Evolutionary conservation across 352 stramenopile genomes (phyloP).

Genomic region (Globisporangium takayamanum): DNA sequence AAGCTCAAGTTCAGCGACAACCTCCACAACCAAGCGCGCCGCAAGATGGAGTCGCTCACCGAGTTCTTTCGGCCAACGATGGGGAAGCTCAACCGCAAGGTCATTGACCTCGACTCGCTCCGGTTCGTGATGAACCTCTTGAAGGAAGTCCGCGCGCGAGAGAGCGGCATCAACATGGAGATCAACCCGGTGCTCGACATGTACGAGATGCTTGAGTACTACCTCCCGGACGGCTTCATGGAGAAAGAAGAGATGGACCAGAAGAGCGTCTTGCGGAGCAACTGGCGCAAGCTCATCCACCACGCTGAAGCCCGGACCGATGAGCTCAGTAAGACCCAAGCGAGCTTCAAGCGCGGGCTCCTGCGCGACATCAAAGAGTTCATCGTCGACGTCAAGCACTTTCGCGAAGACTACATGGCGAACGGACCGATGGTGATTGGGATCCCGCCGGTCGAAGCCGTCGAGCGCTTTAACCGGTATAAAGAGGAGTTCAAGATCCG

Average conservation of each 20-base stretch:
- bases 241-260: conserved; percentile 99
- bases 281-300: conserved; percentile 96
- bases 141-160: conserved; percentile 94
- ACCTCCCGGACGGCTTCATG: conserved; percentile 94
- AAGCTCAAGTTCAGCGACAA: conserved; percentile 98
- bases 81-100: conserved; percentile 91
- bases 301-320: conserved; percentile 92
- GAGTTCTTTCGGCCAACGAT: conserved; percentile 95
- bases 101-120: conserved; percentile 95
- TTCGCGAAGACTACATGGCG: conserved; percentile 93
- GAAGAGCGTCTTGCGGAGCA: conserved; percentile 95
- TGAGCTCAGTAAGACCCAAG: conserved; percentile 94
- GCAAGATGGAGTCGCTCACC: conserved; percentile 92
- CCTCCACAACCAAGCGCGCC: conserved; percentile 90
- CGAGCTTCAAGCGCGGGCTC: conserved; percentile 93
- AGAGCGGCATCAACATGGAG: conserved; percentile 98
- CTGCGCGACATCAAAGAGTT: conserved; percentile 96
- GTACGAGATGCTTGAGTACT: conserved; percentile 97
- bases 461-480: conserved; percentile 96
- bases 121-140: conserved; percentile 97
- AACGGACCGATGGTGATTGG: conserved; percentile 98
- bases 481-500: conserved; percentile 98
- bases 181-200: conserved; percentile 98
- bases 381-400: conserved; percentile 94
- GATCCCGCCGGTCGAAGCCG: conserved; percentile 93